Evolutionary conservation across 2,329 filamentous ascomycete species (phyloP).

Genomic region (Aureobasidium sp.): DNA sequence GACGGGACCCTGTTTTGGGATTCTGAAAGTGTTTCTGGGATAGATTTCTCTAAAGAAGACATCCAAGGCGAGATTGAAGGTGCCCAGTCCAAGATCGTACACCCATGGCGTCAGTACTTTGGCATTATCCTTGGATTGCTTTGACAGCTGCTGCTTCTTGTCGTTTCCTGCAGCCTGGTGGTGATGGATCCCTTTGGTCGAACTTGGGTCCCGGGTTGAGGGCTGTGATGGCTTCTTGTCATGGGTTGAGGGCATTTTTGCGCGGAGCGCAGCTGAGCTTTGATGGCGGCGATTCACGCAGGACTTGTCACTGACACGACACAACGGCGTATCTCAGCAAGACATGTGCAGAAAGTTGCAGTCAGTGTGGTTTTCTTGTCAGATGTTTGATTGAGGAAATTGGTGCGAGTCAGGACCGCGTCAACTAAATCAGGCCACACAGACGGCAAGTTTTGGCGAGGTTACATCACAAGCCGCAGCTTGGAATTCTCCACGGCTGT

Average conservation of each 20-base stretch:
- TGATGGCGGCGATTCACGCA: background rate
- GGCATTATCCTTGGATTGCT: background rate
- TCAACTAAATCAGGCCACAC: conserved; percentile 9
- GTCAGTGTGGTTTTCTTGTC: background rate
- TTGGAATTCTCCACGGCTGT: too few species aligned
- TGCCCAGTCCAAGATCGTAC: conserved; percentile 71
- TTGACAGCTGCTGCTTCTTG: background rate
- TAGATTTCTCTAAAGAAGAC: conserved; percentile 98
- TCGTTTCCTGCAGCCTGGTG: background rate
- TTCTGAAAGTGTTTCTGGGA: conserved; percentile 88
- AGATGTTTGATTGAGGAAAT: conserved; percentile 15
- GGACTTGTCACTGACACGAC: background rate
- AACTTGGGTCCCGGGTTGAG: background rate
- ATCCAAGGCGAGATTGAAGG: conserved; percentile 76
- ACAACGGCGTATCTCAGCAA: background rate
- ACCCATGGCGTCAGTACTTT: conserved; percentile 19
- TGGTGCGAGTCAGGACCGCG: conserved; percentile 12
- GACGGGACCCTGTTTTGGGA: conserved; percentile 78
- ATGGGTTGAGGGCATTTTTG: conserved; percentile 5
- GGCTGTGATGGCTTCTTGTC: background rate
- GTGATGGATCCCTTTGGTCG: background rate
- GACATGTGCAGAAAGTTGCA: background rate
- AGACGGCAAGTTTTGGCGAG: conserved; percentile 9
- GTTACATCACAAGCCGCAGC: conserved; percentile 11
- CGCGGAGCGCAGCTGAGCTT: conserved; percentile 2